Percentiles rank a stretch among this genome's conserved stretches.
phyloP scores from a whole-genome alignment of 805 yeast species.

The Yamadazyma scolyti region DNA sequence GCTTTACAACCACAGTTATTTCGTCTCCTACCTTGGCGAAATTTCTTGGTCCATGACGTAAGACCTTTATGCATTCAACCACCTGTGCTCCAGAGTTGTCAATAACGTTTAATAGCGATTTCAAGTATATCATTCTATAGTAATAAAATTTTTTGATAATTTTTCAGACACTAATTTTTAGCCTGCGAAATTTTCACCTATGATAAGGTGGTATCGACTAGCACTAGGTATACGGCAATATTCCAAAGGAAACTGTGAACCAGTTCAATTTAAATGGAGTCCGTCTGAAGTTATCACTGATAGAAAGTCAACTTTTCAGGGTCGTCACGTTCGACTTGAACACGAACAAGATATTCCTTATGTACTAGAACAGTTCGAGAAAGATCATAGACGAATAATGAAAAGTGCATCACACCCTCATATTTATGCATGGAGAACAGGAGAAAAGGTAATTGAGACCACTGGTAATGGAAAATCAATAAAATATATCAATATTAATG shows the following conservation, averaged over 20 bases:
- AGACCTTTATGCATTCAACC: constrained; percentile 93
- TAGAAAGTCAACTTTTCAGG: constrained; percentile 67
- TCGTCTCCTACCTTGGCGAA: constrained; percentile 87
- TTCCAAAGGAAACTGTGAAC: too few relatives aligned
- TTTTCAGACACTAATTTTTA: neutral
- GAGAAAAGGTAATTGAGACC: constrained; percentile 10
- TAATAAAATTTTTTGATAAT: constrained; percentile 6
- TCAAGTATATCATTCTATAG: constrained; percentile 73
- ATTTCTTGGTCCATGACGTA: constrained; percentile 81
- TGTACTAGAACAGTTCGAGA: constrained; percentile 39
- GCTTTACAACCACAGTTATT: constrained; percentile 90
- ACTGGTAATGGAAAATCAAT: neutral
- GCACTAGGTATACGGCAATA: too few relatives aligned
- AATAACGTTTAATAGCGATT: constrained; percentile 82
- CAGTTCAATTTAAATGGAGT: too few relatives aligned
- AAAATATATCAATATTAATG: constrained; percentile 31
- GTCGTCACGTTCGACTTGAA: constrained; percentile 44
- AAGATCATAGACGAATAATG: constrained; percentile 42
- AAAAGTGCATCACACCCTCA: constrained; percentile 65
- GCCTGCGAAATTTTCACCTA: constrained; percentile 1
- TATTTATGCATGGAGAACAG: constrained; percentile 72
- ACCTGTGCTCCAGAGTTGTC: constrained; percentile 95
- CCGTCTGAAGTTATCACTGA: constrained; percentile 32
- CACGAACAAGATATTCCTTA: constrained; percentile 39
- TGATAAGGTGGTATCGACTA: neutral